These are phyloP conservation scores for Dactylonectria estremocensis DNA, from an alignment of 2,329 filamentous ascomycete genomes.

Conservation along the genomic window DNA sequence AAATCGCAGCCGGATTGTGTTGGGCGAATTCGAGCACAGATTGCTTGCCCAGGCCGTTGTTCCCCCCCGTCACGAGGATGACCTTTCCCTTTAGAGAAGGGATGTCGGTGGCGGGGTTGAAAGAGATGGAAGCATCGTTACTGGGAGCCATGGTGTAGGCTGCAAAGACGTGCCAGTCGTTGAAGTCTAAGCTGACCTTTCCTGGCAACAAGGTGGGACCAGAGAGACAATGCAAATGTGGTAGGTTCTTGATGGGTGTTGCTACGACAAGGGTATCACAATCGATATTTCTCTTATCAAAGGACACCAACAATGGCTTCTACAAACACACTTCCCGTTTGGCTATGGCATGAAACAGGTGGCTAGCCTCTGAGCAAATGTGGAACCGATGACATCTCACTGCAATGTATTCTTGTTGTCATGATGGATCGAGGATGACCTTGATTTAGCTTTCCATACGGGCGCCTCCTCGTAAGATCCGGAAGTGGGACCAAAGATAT, in stretches of 20 bases:
- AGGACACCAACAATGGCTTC: not conserved
- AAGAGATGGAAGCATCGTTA: not conserved
- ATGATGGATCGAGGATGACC: not conserved
- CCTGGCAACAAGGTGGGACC: slow-evolving; percentile 1
- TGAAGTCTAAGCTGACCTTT: not conserved
- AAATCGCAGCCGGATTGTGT: slow-evolving; percentile 14
- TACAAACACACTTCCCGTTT: not conserved
- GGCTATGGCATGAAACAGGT: not conserved
- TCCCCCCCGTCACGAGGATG: too few species aligned
- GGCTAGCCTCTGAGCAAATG: slow-evolving; percentile 2
- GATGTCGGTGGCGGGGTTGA: too few species aligned
- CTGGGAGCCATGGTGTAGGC: not conserved
- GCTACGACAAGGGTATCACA: slow-evolving; percentile 4
- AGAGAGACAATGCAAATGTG: not conserved
- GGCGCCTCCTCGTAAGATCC: not conserved
- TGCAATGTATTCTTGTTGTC: not conserved
- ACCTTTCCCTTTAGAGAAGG: too few species aligned
- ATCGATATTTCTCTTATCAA: not conserved
- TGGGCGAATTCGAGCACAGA: too few species aligned
- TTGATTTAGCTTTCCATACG: not conserved
- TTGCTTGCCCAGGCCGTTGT: too few species aligned
- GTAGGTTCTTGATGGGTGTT: not conserved
- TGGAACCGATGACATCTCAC: not conserved
- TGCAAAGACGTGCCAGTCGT: not conserved
- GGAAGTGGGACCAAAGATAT: not conserved